phyloP scores from a whole-genome alignment of 192 early-diverging fungal species.

The Mortierella hygrophila region DNA sequence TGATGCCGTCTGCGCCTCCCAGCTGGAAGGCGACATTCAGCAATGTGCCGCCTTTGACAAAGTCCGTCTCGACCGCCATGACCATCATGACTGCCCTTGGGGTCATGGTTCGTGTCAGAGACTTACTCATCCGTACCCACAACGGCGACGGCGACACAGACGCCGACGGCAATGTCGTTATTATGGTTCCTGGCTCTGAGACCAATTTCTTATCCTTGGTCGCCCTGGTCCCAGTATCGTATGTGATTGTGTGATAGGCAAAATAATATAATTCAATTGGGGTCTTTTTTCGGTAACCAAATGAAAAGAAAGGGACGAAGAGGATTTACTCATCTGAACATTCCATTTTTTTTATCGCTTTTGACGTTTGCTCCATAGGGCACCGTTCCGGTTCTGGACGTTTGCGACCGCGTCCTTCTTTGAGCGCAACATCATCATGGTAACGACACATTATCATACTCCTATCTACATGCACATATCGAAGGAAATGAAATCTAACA shows the following conservation, averaged over 20 bases:
- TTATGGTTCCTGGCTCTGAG: background rate
- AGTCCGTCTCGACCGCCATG: slow-evolving; percentile 51
- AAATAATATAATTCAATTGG: background rate
- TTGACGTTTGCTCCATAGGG: slow-evolving; percentile 5
- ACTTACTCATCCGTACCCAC: slow-evolving; percentile 13
- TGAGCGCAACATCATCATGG: slow-evolving; percentile 41
- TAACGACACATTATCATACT: background rate
- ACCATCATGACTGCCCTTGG: slow-evolving; percentile 45
- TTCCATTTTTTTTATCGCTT: too few relatives aligned
- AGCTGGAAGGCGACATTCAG: slow-evolving; percentile 43
- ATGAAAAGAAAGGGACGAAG: background rate
- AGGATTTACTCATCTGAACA: too few relatives aligned
- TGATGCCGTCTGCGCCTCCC: slow-evolving; percentile 24
- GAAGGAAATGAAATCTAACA: too few relatives aligned
- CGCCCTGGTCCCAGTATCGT: slow-evolving; percentile 40
- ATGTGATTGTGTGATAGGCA: slow-evolving; percentile 5
- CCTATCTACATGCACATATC: too few relatives aligned
- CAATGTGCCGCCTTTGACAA: slow-evolving; percentile 64
- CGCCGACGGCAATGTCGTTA: background rate
- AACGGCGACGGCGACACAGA: background rate
- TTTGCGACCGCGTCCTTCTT: slow-evolving; percentile 53
- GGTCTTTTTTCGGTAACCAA: background rate
- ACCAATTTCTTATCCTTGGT: slow-evolving; percentile 12
- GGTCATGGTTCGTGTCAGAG: slow-evolving; percentile 22
- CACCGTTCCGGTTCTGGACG: slow-evolving; percentile 41